Percentiles rank a stretch among this genome's conserved stretches.
Conservation (phyloP, 164 flowering plant species). For the Kalanchoe fedtschenkoi region DNA sequence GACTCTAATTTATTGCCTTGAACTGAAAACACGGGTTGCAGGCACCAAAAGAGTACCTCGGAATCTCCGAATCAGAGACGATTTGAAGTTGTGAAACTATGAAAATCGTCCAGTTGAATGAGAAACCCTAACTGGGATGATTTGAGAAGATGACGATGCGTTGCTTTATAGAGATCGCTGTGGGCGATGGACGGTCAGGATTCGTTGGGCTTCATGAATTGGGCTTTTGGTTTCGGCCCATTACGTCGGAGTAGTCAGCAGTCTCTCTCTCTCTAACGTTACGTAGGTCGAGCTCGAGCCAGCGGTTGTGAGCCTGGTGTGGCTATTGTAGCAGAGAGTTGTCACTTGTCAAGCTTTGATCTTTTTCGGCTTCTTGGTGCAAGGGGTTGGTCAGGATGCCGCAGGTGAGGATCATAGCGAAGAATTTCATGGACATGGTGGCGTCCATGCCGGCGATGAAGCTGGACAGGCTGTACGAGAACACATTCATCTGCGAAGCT, state of each 20-base stretch:
- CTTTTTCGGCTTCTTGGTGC: background rate
- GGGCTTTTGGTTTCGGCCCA: background rate
- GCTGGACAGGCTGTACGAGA: conserved; percentile 73
- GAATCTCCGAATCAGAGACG: too few relatives aligned
- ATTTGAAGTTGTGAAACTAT: too few relatives aligned
- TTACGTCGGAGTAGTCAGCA: too few relatives aligned
- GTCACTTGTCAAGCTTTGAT: background rate
- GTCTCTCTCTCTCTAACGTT: background rate
- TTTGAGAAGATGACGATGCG: too few relatives aligned
- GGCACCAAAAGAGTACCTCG: too few relatives aligned
- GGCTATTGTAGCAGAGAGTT: background rate
- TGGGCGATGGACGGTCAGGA: too few relatives aligned
- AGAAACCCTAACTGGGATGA: too few relatives aligned
- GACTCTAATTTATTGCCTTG: conserved; percentile 38
- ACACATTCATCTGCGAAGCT: conserved; percentile 87
- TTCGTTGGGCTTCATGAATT: too few relatives aligned
- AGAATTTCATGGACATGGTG: conserved; percentile 98
- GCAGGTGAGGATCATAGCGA: conserved; percentile 80
- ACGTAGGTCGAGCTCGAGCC: background rate
- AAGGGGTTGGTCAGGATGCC: conserved; percentile 43
- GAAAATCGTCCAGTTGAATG: too few relatives aligned
- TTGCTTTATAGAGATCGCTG: too few relatives aligned
- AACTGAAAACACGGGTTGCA: background rate
- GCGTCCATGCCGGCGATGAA: conserved; percentile 76
- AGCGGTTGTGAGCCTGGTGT: background rate